phyloP scores from a whole-genome alignment of 495 filamentous ascomycete species.

The Penicillium desertorum region DNA sequence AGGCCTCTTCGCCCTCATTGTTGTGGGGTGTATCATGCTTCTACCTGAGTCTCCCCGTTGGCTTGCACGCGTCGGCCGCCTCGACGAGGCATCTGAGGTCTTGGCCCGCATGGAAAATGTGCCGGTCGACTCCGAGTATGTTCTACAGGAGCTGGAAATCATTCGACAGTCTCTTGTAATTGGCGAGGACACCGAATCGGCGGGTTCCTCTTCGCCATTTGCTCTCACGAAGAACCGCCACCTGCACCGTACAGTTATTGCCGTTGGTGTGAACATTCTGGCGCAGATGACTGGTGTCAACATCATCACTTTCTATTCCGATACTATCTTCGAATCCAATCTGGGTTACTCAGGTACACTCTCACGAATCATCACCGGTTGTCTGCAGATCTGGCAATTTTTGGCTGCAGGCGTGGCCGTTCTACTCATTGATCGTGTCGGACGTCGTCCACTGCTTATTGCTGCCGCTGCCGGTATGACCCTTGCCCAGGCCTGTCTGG shows the following conservation, averaged over 20 bases:
- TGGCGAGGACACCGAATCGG: conserved; percentile 42
- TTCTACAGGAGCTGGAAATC: conserved; percentile 58
- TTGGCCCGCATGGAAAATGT: conserved; percentile 55
- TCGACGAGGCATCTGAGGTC: conserved; percentile 57
- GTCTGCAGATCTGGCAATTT: conserved; percentile 32
- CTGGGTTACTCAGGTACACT: conserved; percentile 24
- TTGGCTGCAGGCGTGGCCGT: conserved; percentile 27
- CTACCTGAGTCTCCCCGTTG: conserved; percentile 66
- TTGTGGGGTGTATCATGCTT: conserved; percentile 51
- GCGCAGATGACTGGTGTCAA: conserved; percentile 34
- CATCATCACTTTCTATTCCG: conserved; percentile 32
- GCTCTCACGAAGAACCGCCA: conserved; percentile 34
- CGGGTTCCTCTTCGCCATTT: conserved; percentile 21
- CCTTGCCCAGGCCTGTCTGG: conserved; percentile 58
- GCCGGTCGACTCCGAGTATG: conserved; percentile 44
- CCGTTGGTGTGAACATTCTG: conserved; percentile 24
- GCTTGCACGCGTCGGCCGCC: conserved; percentile 57
- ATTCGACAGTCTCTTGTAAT: conserved; percentile 66
- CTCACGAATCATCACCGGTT: conserved; percentile 25
- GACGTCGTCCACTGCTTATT: conserved; percentile 54
- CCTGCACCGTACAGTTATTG: conserved; percentile 28
- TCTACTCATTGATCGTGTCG: conserved; percentile 28
- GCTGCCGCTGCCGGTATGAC: conserved; percentile 62
- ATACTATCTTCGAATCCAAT: conserved; percentile 22
- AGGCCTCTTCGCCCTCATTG: conserved; percentile 55